phyloP scores from a whole-genome alignment of 2,329 filamentous ascomycete genomes.

The Arthrobotrys sinensis region DNA sequence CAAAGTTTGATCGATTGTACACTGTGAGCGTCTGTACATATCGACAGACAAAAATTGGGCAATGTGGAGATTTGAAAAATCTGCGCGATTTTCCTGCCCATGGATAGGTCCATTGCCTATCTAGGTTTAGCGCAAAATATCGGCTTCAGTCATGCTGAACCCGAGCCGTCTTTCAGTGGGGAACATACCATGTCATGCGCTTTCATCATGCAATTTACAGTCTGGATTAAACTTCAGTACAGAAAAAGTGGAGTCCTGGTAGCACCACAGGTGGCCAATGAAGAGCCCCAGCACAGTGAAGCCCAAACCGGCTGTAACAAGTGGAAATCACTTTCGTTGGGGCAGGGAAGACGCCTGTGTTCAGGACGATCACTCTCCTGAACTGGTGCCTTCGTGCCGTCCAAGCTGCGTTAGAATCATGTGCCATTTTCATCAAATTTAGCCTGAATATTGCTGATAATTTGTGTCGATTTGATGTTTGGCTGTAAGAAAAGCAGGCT shows the following conservation, averaged over 20 bases:
- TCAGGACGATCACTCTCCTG: slow-evolving; percentile 21
- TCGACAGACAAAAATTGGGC: not conserved
- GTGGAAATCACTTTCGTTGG: slow-evolving; percentile 23
- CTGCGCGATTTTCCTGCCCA: slow-evolving; percentile 49
- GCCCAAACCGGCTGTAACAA: slow-evolving; percentile 30
- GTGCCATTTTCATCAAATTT: slow-evolving; percentile 32
- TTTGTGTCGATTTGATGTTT: not conserved
- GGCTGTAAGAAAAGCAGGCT: not conserved
- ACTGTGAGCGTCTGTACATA: not conserved
- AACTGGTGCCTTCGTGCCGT: slow-evolving; percentile 1
- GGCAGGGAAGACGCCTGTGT: slow-evolving; percentile 21
- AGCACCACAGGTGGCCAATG: slow-evolving; percentile 10
- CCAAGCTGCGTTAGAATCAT: slow-evolving; percentile 20
- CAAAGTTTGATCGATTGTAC: no score
- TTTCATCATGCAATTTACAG: slow-evolving; percentile 47
- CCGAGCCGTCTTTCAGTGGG: slow-evolving; percentile 58
- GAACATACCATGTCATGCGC: slow-evolving; percentile 38
- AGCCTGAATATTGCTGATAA: slow-evolving; percentile 28
- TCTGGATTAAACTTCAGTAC: slow-evolving; percentile 22
- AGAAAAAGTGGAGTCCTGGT: slow-evolving; percentile 19
- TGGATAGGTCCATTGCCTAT: slow-evolving; percentile 26
- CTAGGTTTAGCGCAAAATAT: slow-evolving; percentile 40
- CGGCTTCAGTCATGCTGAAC: slow-evolving; percentile 47
- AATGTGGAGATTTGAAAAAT: slow-evolving; percentile 24
- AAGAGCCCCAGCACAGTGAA: not conserved